Evolutionary conservation across 2,329 filamentous ascomycete genomes (phyloP).

Genomic region (Lasiodiplodia citricola): DNA sequence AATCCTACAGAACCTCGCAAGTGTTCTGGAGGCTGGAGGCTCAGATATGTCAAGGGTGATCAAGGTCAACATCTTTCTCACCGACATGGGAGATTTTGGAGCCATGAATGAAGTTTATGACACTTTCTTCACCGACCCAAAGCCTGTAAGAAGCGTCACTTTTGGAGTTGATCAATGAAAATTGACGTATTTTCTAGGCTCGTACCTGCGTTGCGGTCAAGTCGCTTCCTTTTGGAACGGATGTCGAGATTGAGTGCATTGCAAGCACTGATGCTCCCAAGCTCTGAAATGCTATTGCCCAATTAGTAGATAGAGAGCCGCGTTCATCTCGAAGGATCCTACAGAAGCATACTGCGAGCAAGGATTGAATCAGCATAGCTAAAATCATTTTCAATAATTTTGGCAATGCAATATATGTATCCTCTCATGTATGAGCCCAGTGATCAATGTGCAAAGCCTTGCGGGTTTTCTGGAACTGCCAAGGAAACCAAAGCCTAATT

Average conservation of each 20-base stretch:
- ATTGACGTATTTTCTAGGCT: neutral
- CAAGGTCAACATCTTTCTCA: conserved; percentile 39
- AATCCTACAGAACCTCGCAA: neutral
- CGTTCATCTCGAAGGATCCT: no score
- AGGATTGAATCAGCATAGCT: no score
- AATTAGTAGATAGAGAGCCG: no score
- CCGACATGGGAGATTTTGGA: conserved; percentile 37
- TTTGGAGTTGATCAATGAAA: neutral
- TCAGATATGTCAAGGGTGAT: conserved; percentile 36
- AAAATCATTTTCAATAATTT: no score
- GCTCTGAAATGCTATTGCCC: neutral
- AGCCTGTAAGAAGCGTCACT: neutral
- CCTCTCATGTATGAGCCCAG: no score
- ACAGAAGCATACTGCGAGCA: no score
- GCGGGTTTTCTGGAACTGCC: no score
- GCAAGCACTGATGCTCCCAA: conserved; percentile 17
- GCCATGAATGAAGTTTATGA: conserved; percentile 39
- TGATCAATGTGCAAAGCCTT: no score
- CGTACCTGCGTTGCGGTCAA: conserved; percentile 30
- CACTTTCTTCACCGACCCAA: conserved; percentile 21
- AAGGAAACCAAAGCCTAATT: neutral
- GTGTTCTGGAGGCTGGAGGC: conserved; percentile 33
- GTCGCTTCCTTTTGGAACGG: conserved; percentile 31
- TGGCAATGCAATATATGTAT: no score
- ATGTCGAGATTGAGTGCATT: conserved; percentile 37